phyloP scores from a whole-genome alignment of 352 stramenopile species.

The Globisporangium nunn region DNA sequence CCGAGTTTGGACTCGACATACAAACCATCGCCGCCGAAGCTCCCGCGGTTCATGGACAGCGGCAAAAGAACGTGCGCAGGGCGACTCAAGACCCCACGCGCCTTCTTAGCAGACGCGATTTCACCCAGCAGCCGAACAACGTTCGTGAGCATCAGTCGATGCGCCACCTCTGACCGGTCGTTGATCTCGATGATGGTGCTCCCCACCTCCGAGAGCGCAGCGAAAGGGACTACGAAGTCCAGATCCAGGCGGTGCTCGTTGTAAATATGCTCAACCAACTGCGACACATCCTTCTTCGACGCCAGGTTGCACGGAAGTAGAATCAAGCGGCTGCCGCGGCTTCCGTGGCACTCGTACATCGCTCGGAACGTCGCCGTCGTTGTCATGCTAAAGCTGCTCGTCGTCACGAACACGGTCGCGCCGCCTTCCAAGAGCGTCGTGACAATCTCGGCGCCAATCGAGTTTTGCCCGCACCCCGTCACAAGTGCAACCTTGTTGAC shows the following conservation, averaged over 20 bases:
- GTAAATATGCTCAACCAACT: constrained; percentile 78
- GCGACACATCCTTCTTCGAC: constrained; percentile 68
- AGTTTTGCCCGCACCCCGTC: constrained; percentile 80
- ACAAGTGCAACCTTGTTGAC: constrained; percentile 78
- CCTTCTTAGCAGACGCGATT: constrained; percentile 68
- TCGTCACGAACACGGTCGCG: constrained; percentile 81
- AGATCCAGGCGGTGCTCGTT: constrained; percentile 72
- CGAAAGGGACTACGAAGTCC: constrained; percentile 87
- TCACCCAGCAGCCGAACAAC: constrained; percentile 75
- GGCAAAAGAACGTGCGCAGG: constrained; percentile 73
- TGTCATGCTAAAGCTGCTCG: constrained; percentile 62
- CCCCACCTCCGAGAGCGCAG: constrained; percentile 71
- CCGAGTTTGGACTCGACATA: constrained; percentile 88
- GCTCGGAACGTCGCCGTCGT: constrained; percentile 57
- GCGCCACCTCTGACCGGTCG: constrained; percentile 65
- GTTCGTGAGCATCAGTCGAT: constrained; percentile 88
- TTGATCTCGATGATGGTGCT: constrained; percentile 78
- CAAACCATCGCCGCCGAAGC: constrained; percentile 79
- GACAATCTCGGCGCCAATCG: constrained; percentile 79
- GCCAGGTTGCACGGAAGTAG: constrained; percentile 84
- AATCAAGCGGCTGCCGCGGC: constrained; percentile 68
- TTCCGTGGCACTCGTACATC: constrained; percentile 84
- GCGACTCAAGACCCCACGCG: constrained; percentile 58
- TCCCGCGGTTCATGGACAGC: constrained; percentile 83
- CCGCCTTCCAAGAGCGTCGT: constrained; percentile 82